Evolutionary conservation across 345 rosid genomes (phyloP), one percentile per base, ranked within the genome.

Genomic region (Erodium maritimum): DNA sequence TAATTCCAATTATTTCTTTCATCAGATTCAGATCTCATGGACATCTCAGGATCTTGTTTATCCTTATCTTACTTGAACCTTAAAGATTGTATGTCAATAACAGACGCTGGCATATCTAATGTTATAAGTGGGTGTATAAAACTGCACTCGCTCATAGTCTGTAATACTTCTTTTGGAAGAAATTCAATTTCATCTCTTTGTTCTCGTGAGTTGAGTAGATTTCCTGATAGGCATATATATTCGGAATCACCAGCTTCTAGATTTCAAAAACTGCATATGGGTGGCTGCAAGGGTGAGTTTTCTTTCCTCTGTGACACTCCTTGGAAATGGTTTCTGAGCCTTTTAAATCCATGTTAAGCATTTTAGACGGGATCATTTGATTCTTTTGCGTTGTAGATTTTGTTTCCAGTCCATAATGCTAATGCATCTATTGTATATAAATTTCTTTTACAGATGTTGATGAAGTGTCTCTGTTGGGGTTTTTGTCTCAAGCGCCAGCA

Each of bases 191-290:
- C 25, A 52, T 84, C 95, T 63, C 89, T 89, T 18, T 84, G 85
- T 64, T 45, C 67, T 65, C 46, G 62, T 20, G 53, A 51, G 54
- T 51, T 59, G 56, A 68, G 61, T 61, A 66, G 59, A 69, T 62
- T 76, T 75, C 57, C 58, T 58, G 50, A 57, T 63, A 19, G 63
- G 23, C 24, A 21, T 50, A 3, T 69, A 46, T 55, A 68, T 69
- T 61, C 59, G 53, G 57, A 67, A 62, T 61, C 78, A 0, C 42
- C 75, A 75, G 84, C 87, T 46, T 58, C 66, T 52, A 76, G 73
- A 64, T 83, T 89, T 77, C 80, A 78, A 67, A 73, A 57, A 24
- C 77, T 89, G 65, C 96, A 89, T 68, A 76, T 89, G 73, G 84
- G 86, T 60, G 81, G 82, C 58, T 89, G 95, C 71, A 75, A 76